phyloP scores from a whole-genome alignment of 345 rosid species.

The Brassica napus region DNA sequence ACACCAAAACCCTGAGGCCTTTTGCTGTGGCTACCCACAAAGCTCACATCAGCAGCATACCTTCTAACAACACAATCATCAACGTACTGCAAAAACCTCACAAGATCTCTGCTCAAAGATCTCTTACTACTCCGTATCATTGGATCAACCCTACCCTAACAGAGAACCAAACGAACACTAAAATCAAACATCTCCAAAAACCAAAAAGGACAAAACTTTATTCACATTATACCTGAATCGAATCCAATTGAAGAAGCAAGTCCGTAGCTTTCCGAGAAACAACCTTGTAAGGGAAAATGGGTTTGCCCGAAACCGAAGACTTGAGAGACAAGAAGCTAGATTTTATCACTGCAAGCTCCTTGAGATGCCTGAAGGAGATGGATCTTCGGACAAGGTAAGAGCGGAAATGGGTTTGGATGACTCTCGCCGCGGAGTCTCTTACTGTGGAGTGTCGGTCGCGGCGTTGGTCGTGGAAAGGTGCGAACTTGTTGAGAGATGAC shows the following conservation, averaged over 20 bases:
- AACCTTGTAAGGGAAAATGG: conserved; percentile 47
- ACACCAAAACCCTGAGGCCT: conserved; percentile 34
- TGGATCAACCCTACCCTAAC: conserved; percentile 59
- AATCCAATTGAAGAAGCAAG: conserved; percentile 74
- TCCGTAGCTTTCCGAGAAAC: conserved; percentile 60
- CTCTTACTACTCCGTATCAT: conserved; percentile 78
- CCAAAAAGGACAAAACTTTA: neutral
- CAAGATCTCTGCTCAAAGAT: conserved; percentile 66
- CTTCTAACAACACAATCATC: conserved; percentile 54
- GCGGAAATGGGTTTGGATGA: conserved; percentile 80
- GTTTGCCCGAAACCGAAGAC: conserved; percentile 54
- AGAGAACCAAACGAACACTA: neutral
- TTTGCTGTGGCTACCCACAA: conserved; percentile 37
- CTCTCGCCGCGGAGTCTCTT: conserved; percentile 74
- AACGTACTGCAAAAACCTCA: conserved; percentile 58
- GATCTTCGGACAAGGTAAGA: conserved; percentile 78
- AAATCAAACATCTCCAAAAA: neutral
- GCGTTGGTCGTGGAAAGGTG: conserved; percentile 25
- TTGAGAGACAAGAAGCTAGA: conserved; percentile 64
- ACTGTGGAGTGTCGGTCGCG: conserved; percentile 40
- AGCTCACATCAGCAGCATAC: conserved; percentile 40
- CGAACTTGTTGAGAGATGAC: conserved; percentile 45
- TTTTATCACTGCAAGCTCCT: conserved; percentile 70
- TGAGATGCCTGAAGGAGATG: conserved; percentile 71
- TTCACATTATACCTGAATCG: conserved; percentile 60